Percentiles rank a stretch among this genome's conserved stretches.
Evolutionary conservation across 2,329 filamentous ascomycete species (phyloP).

Genomic region (Hymenoscyphus repandus): DNA sequence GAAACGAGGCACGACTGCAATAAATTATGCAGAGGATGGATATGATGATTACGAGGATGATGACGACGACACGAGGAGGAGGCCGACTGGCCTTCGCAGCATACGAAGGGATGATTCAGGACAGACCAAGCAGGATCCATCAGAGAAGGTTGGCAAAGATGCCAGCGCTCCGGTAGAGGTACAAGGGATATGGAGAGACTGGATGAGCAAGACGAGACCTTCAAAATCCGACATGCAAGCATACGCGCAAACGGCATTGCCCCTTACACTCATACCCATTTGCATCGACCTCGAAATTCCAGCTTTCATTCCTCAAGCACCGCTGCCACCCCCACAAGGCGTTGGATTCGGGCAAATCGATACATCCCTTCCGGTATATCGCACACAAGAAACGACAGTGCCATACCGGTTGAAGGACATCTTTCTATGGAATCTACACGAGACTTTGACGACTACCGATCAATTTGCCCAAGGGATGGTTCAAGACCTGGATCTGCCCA

Average conservation of each 20-base stretch:
- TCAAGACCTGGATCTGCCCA: slow-evolving; percentile 87
- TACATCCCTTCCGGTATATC: slow-evolving; percentile 71
- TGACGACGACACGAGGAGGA: slow-evolving; percentile 62
- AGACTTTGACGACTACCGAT: slow-evolving; percentile 88
- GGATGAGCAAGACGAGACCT: slow-evolving; percentile 72
- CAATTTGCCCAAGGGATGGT: slow-evolving; percentile 89
- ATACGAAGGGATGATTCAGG: slow-evolving; percentile 70
- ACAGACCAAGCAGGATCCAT: slow-evolving; percentile 56
- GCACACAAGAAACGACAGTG: slow-evolving; percentile 70
- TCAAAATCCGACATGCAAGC: slow-evolving; percentile 55
- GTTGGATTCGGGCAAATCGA: slow-evolving; percentile 56
- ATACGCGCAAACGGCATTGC: slow-evolving; percentile 66
- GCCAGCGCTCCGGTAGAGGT: slow-evolving; percentile 71
- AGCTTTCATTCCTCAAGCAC: slow-evolving; percentile 62
- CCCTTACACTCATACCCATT: slow-evolving; percentile 88
- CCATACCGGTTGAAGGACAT: slow-evolving; percentile 87
- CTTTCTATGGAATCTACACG: slow-evolving; percentile 98
- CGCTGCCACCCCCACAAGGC: slow-evolving; percentile 59
- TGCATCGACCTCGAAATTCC: slow-evolving; percentile 93
- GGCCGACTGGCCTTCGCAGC: slow-evolving; percentile 77
- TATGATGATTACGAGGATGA: slow-evolving; percentile 81
- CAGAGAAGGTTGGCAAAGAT: slow-evolving; percentile 80
- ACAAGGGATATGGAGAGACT: slow-evolving; percentile 90
- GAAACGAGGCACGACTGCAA: slow-evolving; percentile 91
- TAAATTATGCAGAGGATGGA: slow-evolving; percentile 97